phyloP scores from a whole-genome alignment of 345 rosid species.

The Arabis hirsuta region DNA sequence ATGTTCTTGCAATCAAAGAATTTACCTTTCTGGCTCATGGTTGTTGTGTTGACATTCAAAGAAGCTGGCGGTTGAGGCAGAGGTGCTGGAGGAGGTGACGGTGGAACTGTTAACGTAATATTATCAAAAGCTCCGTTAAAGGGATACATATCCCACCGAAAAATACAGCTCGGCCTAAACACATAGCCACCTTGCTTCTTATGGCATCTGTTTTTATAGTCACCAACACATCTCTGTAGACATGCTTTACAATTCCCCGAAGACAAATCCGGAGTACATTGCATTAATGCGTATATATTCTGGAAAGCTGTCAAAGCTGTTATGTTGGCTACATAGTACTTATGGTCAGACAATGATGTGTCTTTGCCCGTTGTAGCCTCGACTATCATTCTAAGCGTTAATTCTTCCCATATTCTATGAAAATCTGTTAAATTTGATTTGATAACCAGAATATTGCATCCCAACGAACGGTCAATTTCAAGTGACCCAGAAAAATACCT shows the following conservation, averaged over 20 bases:
- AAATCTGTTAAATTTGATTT: not conserved
- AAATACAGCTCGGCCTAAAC: slow-evolving; percentile 22
- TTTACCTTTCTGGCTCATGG: not conserved
- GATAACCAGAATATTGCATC: not conserved
- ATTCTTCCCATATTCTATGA: not conserved
- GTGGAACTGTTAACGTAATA: not conserved
- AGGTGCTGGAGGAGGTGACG: not conserved
- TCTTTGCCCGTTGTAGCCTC: slow-evolving; percentile 13
- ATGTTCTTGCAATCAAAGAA: slow-evolving; percentile 12
- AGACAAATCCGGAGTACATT: slow-evolving; percentile 40
- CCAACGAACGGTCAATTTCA: not conserved
- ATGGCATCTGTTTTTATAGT: not conserved
- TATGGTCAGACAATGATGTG: not conserved
- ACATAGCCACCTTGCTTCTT: not conserved
- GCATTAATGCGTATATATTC: slow-evolving; percentile 26
- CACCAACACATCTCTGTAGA: not conserved
- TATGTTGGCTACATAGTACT: slow-evolving; percentile 1
- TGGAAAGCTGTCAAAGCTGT: not conserved
- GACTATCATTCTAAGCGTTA: not conserved
- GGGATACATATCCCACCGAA: slow-evolving; percentile 39
- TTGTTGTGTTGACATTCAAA: not conserved
- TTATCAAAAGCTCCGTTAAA: slow-evolving; percentile 13
- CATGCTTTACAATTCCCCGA: slow-evolving; percentile 16
- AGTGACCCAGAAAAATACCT: slow-evolving; percentile 14
- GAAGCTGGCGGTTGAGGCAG: not conserved